A percentile compares a stretch with the other conserved stretches of the same genome.
These are phyloP conservation scores for Speleostelium caveatum DNA, from an alignment of 78 protist genomes.

Conservation along the genomic window DNA sequence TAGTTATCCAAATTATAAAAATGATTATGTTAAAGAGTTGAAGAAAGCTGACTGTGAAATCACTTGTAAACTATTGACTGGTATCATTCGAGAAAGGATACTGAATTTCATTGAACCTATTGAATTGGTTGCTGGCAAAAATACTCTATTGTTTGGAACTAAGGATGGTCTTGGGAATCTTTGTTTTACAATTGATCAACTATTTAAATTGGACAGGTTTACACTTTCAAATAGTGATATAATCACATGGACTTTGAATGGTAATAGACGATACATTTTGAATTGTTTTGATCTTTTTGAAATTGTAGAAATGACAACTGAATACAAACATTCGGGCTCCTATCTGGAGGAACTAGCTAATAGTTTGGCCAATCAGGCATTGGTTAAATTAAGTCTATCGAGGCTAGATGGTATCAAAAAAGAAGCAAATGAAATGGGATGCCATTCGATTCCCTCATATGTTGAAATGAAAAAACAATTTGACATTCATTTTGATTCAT, in stretches of 20 bases:
- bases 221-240: not conserved
- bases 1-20: not conserved
- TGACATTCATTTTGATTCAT: conserved; percentile 1
- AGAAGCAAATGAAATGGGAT: too few relatives aligned
- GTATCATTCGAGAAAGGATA: not conserved
- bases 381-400: not conserved
- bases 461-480: not conserved
- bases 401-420: not conserved
- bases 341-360: not conserved
- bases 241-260: not conserved
- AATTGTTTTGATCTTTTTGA: conserved; percentile 3
- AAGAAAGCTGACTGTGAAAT: not conserved
- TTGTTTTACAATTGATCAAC: not conserved
- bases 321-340: not conserved
- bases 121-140: not conserved
- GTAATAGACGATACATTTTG: not conserved
- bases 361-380: not conserved
- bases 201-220: not conserved
- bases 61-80: not conserved
- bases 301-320: not conserved
- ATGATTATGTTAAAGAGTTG: not conserved
- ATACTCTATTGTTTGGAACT: not conserved
- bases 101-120: not conserved
- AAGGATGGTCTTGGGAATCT: not conserved
- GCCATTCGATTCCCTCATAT: too few relatives aligned